These are phyloP conservation scores for Monilinia laxa DNA, from an alignment of 2,329 filamentous ascomycete species.

Conservation along the genomic window DNA sequence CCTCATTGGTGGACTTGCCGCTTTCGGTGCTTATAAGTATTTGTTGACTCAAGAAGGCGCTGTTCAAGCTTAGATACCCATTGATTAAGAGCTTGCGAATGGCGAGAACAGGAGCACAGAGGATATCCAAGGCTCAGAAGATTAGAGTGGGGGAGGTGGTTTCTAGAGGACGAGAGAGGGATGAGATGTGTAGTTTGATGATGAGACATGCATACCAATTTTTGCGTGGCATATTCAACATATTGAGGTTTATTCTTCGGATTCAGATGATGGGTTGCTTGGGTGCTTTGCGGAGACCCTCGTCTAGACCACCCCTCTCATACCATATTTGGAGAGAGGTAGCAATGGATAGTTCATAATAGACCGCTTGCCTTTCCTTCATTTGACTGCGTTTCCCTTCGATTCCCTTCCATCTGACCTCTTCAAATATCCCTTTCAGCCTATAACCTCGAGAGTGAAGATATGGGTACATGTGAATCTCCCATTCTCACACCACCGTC, in stretches of 20 bases:
- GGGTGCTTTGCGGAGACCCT: neutral
- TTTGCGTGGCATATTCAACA: constrained; percentile 7
- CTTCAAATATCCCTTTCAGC: no score
- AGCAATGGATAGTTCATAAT: constrained; percentile 17
- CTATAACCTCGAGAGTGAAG: no score
- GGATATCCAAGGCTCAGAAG: neutral
- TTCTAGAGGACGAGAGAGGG: neutral
- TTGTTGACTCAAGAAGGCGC: constrained; percentile 51
- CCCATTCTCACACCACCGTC: no score
- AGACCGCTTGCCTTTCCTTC: neutral
- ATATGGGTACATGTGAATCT: no score
- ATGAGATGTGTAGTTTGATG: neutral
- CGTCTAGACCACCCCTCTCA: neutral
- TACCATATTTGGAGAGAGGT: neutral
- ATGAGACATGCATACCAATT: neutral
- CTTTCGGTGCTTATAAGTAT: constrained; percentile 85
- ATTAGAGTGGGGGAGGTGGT: neutral
- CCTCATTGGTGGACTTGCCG: constrained; percentile 71
- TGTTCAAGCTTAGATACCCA: constrained; percentile 12
- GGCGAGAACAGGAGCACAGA: neutral
- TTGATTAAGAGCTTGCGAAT: neutral
- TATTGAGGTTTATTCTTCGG: constrained; percentile 4
- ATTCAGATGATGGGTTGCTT: neutral
- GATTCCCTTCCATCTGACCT: neutral
- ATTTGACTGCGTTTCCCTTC: neutral